These are phyloP conservation scores for Chrysosporium keratinophilum DNA, from an alignment of 2,329 filamentous ascomycete genomes.

Conservation along the genomic window DNA sequence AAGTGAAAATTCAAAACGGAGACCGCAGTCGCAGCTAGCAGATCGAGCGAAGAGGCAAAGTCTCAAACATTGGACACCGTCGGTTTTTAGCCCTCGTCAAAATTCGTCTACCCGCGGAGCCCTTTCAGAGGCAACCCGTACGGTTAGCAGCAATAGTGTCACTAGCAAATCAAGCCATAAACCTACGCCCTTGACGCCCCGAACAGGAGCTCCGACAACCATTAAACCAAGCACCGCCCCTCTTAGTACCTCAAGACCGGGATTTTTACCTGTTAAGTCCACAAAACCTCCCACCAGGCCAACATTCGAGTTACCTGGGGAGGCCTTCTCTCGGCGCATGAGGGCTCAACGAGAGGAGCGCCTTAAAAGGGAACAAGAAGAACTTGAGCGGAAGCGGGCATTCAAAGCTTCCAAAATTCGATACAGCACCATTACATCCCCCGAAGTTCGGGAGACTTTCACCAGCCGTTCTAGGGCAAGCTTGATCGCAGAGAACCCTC, in stretches of 20 bases:
- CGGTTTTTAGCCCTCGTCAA: background rate
- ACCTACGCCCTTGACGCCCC: background rate
- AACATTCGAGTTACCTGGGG: conserved; percentile 44
- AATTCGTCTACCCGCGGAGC: background rate
- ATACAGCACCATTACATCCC: conserved; percentile 23
- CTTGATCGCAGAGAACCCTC: background rate
- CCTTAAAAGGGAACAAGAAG: conserved; percentile 35
- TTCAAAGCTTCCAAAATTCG: conserved; percentile 40
- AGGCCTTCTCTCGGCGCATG: conserved; percentile 44
- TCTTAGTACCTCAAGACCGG: conserved; percentile 36
- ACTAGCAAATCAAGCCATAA: background rate
- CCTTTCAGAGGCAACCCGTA: background rate
- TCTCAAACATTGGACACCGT: background rate
- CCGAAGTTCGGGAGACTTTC: conserved; percentile 38
- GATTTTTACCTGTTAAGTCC: conserved; percentile 44
- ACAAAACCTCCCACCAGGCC: conserved; percentile 41
- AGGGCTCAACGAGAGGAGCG: conserved; percentile 43
- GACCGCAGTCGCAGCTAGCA: background rate
- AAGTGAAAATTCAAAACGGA: background rate
- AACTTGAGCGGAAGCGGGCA: conserved; percentile 24
- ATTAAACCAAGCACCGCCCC: conserved; percentile 4
- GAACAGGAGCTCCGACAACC: background rate
- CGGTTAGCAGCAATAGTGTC: background rate
- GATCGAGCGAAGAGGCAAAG: background rate
- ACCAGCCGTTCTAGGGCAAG: conserved; percentile 36